These are phyloP conservation scores for Sphaerulina musiva DNA, from an alignment of 2,329 filamentous ascomycete species.

Conservation along the genomic window DNA sequence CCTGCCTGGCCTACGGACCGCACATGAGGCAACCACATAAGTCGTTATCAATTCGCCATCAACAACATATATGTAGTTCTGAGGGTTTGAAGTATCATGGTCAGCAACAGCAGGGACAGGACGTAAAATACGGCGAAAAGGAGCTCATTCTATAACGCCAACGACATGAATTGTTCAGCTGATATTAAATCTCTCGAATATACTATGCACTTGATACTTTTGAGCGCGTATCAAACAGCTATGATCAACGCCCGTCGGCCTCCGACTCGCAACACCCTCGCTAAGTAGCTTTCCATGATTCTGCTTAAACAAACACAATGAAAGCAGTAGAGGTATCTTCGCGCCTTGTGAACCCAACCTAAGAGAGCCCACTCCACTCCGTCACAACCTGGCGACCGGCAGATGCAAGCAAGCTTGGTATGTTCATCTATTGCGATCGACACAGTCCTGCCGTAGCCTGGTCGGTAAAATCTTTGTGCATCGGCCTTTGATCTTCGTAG, in stretches of 20 bases:
- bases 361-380: constrained; percentile 11
- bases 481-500: constrained; percentile 2
- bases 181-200: constrained; percentile 15
- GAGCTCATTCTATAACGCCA: too few species aligned
- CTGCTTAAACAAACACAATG: constrained; percentile 21
- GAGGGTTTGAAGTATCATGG: too few species aligned
- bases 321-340: constrained; percentile 27
- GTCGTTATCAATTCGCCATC: too few species aligned
- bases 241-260: constrained; percentile 20
- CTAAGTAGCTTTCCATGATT: constrained; percentile 10
- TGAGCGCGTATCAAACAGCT: constrained; percentile 12
- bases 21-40: too few species aligned
- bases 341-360: constrained; percentile 11
- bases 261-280: constrained; percentile 15
- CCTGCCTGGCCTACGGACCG: too few species aligned
- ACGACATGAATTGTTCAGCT: background rate
- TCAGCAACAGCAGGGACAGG: too few species aligned
- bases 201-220: constrained; percentile 14
- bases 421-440: constrained; percentile 14
- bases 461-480: constrained; percentile 7
- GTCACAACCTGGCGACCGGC: constrained; percentile 10
- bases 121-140: too few species aligned
- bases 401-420: constrained; percentile 9
- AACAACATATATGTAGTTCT: too few species aligned
- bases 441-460: constrained; percentile 19